Evolutionary conservation across 2,329 filamentous ascomycete genomes (phyloP), one percentile per base, ranked within the genome.

Genomic region (Exophiala xenobiotica): DNA sequence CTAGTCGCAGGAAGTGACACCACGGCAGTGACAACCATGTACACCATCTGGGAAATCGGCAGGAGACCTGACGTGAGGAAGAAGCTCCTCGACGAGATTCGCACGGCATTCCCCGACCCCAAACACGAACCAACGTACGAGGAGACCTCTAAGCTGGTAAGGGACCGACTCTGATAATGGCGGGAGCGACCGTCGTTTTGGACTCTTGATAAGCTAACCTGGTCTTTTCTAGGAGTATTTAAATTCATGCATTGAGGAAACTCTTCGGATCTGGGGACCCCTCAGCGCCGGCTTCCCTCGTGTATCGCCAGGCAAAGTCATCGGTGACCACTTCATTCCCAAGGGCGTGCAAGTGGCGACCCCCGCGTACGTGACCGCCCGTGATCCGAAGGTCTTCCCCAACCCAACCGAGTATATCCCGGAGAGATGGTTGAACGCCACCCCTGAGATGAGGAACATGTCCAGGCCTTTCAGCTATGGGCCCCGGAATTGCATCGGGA

Each of bases 1-100:
- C 78, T 80, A 35, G 47, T 76, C 3, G 78, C 76, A 1, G 78
- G 78, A 1, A 77, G 69, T 35, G 77, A 79, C 44, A 80, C 78
- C 0, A 79, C 77, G 0, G 73, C 77, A 0, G 68, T 70, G 7
- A 74, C 74, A 0, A 51, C 79, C 40, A 79, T 76, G 0, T 80
- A 78, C 49, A 61, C 77, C 0, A 57, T 74, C 3, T 78, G 70
- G 70, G 59, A 64, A 1, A 52, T 63, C 7, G 45, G 57, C 3
- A 53, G 38, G 4, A 42, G 61, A 11, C 57, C 63, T 0, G 52
- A 64, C 3, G 66, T 80, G 1, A 67, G 72, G 22, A 54, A 62
- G 0, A 74, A 80, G 56, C 66, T 83, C 0, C 64, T 71, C 1
- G 54, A 62, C 0, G 78, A 82, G 59, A 68, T 46, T 40, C 62